Conservation (phyloP, 1,139 yeast species). For the Nakaseomyces kungkrabaensis region DNA sequence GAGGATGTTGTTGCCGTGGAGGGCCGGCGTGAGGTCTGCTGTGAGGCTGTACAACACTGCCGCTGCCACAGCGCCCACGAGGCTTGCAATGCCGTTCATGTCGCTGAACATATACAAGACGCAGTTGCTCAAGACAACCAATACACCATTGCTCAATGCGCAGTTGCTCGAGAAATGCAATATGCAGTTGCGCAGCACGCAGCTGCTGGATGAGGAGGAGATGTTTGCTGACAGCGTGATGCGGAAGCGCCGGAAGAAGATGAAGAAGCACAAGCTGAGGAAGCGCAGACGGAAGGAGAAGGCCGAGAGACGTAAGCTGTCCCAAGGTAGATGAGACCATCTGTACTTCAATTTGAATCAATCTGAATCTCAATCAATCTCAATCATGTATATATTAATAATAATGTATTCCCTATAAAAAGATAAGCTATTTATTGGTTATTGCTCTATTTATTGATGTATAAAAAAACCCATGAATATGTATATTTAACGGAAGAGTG, state of each 20-base stretch:
- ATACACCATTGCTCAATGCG: too few species aligned
- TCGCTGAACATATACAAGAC: not conserved
- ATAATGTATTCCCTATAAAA: not conserved
- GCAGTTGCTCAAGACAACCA: not conserved
- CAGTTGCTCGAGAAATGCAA: too few species aligned
- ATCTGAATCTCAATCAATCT: not conserved
- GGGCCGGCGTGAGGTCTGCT: too few species aligned
- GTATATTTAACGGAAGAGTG: not conserved
- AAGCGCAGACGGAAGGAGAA: conserved; percentile 50
- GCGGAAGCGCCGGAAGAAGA: conserved; percentile 59
- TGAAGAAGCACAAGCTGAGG: conserved; percentile 65
- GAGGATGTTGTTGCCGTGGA: too few species aligned
- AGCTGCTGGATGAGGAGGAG: too few species aligned
- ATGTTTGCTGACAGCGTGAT: conserved; percentile 45
- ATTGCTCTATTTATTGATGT: not conserved
- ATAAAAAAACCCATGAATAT: not conserved
- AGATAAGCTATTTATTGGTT: too few species aligned
- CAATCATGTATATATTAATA: not conserved
- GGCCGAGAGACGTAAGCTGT: conserved; percentile 28
- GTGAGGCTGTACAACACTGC: too few species aligned
- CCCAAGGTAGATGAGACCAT: conserved; percentile 18
- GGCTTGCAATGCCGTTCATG: too few species aligned
- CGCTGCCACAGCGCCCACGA: too few species aligned
- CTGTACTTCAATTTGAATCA: not conserved
- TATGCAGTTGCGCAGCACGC: too few species aligned